phyloP scores from a whole-genome alignment of 768 basidiomycete species.

The Chiua virens region DNA sequence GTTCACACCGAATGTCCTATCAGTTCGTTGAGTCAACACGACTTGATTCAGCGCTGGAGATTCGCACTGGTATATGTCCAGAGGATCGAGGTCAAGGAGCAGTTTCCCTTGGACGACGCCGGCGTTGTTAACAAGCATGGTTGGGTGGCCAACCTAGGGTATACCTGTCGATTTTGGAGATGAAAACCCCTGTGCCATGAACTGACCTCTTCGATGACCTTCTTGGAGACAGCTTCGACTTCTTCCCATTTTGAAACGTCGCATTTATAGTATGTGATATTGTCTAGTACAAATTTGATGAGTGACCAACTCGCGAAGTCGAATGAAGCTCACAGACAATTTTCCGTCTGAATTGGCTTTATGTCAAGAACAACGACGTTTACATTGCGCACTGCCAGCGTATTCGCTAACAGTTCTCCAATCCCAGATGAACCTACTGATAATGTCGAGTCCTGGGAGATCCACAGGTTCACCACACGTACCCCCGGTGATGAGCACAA shows the following conservation, averaged over 20 bases:
- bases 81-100: constrained; percentile 72
- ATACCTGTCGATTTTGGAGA: not conserved
- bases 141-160: constrained; percentile 78
- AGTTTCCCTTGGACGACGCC: constrained; percentile 91
- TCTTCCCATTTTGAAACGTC: constrained; percentile 89
- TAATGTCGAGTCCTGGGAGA: not conserved
- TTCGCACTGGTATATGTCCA: constrained; percentile 81
- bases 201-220: constrained; percentile 74
- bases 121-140: constrained; percentile 92
- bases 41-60: constrained; percentile 44
- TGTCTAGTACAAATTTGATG: constrained; percentile 46
- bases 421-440: constrained; percentile 79
- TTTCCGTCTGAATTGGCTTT: constrained; percentile 72
- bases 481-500: constrained; percentile 93
- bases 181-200: not conserved
- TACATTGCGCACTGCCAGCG: constrained; percentile 78
- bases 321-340: constrained; percentile 48
- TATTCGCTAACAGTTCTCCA: constrained; percentile 85
- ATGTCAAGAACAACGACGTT: constrained; percentile 86
- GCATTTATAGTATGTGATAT: constrained; percentile 84
- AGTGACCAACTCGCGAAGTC: not conserved
- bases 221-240: constrained; percentile 72
- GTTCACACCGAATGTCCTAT: constrained; percentile 88
- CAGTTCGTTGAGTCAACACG: not conserved
- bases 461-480: constrained; percentile 14